These are phyloP conservation scores for Sarcodon sp. DNA, from an alignment of 768 basidiomycete genomes.

Conservation along the genomic window DNA sequence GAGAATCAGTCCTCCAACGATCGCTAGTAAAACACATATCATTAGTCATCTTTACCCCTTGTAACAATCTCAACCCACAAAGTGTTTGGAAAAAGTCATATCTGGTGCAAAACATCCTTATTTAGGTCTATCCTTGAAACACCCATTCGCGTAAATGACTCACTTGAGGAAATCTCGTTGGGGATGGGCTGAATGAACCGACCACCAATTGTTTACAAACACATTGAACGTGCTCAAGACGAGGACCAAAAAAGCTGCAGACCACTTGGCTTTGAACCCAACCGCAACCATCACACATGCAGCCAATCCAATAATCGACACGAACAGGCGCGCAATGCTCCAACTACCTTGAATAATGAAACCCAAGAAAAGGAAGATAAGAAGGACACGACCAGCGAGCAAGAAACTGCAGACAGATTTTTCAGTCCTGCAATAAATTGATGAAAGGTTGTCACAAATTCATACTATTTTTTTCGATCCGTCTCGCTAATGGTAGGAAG, in stretches of 20 bases:
- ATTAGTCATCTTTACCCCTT: conserved; percentile 1
- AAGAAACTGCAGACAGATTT: conserved; percentile 62
- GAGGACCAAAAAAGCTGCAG: conserved; percentile 88
- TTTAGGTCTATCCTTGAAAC: background rate
- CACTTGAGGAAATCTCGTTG: conserved; percentile 97
- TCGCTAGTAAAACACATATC: conserved; percentile 32
- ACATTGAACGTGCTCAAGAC: conserved; percentile 92
- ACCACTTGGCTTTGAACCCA: conserved; percentile 99
- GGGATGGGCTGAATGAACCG: conserved; percentile 81
- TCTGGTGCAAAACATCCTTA: conserved; percentile 28
- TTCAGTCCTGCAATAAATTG: background rate
- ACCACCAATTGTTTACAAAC: conserved; percentile 99
- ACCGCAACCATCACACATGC: conserved; percentile 95
- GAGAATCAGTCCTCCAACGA: conserved; percentile 93
- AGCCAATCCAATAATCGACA: conserved; percentile 81
- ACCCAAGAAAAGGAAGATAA: conserved; percentile 98
- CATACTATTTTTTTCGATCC: conserved; percentile 95
- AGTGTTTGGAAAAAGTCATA: conserved; percentile 99
- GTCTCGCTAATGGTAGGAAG: conserved; percentile 84
- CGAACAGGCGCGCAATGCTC: conserved; percentile 75
- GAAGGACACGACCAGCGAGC: conserved; percentile 88
- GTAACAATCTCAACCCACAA: conserved; percentile 26
- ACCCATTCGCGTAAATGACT: conserved; percentile 14
- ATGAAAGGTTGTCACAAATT: conserved; percentile 2
- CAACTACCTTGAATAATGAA: conserved; percentile 92